Conservation (phyloP, 208 protist genomes). For the Porcisia hertigi region DNA sequence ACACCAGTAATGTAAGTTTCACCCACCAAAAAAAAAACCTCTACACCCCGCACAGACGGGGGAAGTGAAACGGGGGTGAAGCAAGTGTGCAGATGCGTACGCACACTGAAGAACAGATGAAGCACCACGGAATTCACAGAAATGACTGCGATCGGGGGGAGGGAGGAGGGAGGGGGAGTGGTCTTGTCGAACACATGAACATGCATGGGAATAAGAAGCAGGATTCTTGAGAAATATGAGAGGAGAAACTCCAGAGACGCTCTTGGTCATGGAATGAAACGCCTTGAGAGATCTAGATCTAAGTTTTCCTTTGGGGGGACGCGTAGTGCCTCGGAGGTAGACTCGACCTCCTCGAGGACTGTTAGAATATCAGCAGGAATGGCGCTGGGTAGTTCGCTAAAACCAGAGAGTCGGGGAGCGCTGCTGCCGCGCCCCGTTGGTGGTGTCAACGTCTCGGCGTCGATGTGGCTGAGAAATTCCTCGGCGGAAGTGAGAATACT, state of each 20-base stretch:
- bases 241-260: background rate
- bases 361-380: conserved; percentile 14
- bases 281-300: background rate
- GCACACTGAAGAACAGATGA: background rate
- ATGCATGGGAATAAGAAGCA: background rate
- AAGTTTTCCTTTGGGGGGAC: background rate
- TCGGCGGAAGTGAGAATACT: conserved; percentile 18
- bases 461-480: conserved; percentile 15
- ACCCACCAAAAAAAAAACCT: background rate
- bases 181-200: background rate
- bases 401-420: background rate
- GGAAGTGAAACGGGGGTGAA: background rate
- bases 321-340: conserved; percentile 6
- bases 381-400: background rate
- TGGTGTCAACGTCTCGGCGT: background rate
- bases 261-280: background rate
- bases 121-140: background rate
- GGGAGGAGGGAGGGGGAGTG: background rate
- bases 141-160: background rate
- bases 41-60: too few relatives aligned
- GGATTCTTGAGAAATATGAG: background rate
- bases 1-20: background rate
- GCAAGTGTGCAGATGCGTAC: background rate
- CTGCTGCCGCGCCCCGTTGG: background rate
- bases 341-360: conserved; percentile 19